A percentile compares a stretch with the other conserved stretches of the same genome.
These are phyloP conservation scores for Persicaria tinctoria DNA, from an alignment of 148 eudicot species.

Conservation along the genomic window DNA sequence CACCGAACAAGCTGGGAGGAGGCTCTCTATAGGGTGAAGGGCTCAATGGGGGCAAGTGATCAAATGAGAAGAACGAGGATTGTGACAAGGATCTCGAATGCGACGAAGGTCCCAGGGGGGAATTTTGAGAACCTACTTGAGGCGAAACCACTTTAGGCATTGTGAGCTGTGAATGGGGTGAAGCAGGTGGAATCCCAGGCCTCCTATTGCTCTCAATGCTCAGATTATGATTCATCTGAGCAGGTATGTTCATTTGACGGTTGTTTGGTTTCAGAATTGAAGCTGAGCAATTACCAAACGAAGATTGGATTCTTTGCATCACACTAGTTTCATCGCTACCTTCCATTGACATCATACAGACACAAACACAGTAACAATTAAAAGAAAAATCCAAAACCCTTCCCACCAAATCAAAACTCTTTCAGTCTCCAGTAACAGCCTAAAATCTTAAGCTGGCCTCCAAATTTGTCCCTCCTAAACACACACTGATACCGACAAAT, in stretches of 20 bases:
- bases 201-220: constrained; percentile 21
- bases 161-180: constrained; percentile 6
- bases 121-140: constrained; percentile 18
- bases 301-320: constrained; percentile 22
- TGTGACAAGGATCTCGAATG: constrained; percentile 37
- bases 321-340: constrained; percentile 32
- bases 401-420: constrained; percentile 9
- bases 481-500: not conserved
- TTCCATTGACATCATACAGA: constrained; percentile 15
- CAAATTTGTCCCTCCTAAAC: not conserved
- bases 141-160: not conserved
- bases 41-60: constrained; percentile 39
- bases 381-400: not conserved
- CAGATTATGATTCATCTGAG: constrained; percentile 27
- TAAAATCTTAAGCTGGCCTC: not conserved
- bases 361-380: constrained; percentile 2
- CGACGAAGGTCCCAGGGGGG: constrained; percentile 1
- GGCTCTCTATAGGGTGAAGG: constrained; percentile 21
- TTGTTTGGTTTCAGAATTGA: constrained; percentile 18
- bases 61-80: constrained; percentile 32
- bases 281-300: constrained; percentile 28
- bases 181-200: constrained; percentile 20
- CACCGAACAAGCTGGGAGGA: not conserved
- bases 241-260: constrained; percentile 15
- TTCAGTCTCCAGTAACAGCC: not conserved